Percentiles rank a stretch among this genome's conserved stretches.
phyloP scores from a whole-genome alignment of 495 filamentous ascomycete species.

The Mytilinidion resinicola region DNA sequence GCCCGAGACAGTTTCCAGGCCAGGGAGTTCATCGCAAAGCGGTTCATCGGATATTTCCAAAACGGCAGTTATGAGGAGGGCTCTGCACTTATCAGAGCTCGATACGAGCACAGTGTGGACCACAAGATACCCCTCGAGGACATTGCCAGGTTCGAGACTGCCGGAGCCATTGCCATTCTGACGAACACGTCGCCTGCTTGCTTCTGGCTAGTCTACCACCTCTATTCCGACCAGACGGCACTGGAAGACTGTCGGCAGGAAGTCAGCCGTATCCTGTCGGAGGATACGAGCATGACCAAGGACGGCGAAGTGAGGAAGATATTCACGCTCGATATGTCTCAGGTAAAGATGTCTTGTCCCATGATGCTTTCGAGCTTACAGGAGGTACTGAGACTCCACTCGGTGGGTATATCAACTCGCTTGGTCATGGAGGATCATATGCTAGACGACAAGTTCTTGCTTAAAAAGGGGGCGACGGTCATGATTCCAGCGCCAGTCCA shows the following conservation, averaged over 20 bases:
- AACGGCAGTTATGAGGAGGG: background rate
- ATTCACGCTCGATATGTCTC: too few relatives aligned
- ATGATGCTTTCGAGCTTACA: background rate
- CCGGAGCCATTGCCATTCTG: conserved; percentile 9
- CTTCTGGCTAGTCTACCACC: conserved; percentile 1
- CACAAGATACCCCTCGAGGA: too few relatives aligned
- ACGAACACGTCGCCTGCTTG: background rate
- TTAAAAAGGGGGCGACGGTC: conserved; percentile 7
- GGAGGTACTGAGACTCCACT: background rate
- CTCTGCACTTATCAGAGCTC: too few relatives aligned
- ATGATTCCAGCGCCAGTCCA: conserved; percentile 8
- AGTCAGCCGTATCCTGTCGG: too few relatives aligned
- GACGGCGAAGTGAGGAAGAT: too few relatives aligned
- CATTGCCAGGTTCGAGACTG: conserved; percentile 8
- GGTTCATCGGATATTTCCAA: too few relatives aligned
- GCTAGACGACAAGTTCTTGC: conserved; percentile 3
- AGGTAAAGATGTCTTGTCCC: background rate
- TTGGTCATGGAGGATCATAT: background rate
- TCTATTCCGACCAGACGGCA: background rate
- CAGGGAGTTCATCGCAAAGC: background rate
- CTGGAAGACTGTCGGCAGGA: too few relatives aligned
- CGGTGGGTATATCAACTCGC: conserved; percentile 2
- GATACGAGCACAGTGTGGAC: too few relatives aligned
- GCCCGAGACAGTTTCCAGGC: background rate
- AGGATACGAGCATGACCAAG: too few relatives aligned